These are phyloP conservation scores for Rhodocollybia butyracea DNA, from an alignment of 768 basidiomycete species.

Conservation along the genomic window DNA sequence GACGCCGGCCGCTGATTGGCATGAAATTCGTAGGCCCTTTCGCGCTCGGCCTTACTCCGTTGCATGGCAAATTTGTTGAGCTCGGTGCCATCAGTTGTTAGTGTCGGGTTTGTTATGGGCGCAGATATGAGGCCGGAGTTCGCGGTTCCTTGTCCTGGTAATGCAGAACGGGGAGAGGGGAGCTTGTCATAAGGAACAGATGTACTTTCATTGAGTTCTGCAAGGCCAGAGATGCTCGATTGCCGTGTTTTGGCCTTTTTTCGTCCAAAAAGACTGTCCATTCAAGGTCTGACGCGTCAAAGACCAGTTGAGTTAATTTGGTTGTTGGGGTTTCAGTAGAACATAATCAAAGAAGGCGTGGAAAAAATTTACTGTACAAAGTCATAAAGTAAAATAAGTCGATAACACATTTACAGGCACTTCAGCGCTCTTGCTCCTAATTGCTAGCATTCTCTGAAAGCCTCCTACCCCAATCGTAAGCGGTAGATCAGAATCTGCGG, in stretches of 20 bases:
- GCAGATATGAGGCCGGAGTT: slow-evolving; percentile 63
- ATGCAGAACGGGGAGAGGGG: slow-evolving; percentile 54
- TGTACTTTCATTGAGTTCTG: slow-evolving; percentile 55
- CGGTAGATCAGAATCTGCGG: no score
- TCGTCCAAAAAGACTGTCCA: slow-evolving; percentile 69
- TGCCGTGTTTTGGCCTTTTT: slow-evolving; percentile 61
- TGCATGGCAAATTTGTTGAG: slow-evolving; percentile 59
- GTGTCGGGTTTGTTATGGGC: slow-evolving; percentile 79
- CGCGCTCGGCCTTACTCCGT: slow-evolving; percentile 51
- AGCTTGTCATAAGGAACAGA: slow-evolving; percentile 75
- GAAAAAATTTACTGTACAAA: background rate
- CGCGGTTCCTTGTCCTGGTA: slow-evolving; percentile 52
- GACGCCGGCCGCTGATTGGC: slow-evolving; percentile 43
- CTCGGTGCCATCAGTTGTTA: slow-evolving; percentile 69
- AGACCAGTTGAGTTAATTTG: background rate
- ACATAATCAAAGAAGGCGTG: background rate
- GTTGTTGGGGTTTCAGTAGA: background rate
- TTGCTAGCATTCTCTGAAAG: background rate
- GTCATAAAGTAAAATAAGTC: no score
- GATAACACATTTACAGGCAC: background rate
- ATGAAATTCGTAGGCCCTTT: slow-evolving; percentile 43
- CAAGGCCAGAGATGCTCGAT: slow-evolving; percentile 49
- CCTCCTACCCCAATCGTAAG: no score
- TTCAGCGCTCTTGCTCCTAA: background rate
- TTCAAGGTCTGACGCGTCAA: slow-evolving; percentile 19